These are phyloP conservation scores for Leccinum rimulosum DNA, from an alignment of 768 basidiomycete genomes.

Conservation along the genomic window DNA sequence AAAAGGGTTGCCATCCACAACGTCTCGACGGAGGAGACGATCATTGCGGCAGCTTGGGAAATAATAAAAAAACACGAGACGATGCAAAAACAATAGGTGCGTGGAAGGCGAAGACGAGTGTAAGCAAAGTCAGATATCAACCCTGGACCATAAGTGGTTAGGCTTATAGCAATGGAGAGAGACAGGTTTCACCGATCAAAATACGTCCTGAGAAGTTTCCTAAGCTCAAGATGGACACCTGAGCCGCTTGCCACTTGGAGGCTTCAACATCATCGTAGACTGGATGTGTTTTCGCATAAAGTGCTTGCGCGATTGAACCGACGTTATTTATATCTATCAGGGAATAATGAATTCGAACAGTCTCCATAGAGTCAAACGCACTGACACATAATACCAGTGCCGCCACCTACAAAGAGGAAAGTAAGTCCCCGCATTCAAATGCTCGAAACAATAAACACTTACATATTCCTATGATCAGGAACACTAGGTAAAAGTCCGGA, in stretches of 20 bases:
- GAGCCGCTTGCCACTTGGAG: constrained; percentile 73
- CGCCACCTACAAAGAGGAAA: constrained; percentile 47
- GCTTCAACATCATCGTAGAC: constrained; percentile 65
- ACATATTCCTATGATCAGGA: constrained; percentile 55
- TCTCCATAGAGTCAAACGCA: not conserved
- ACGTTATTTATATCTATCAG: constrained; percentile 78
- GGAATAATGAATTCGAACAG: not conserved
- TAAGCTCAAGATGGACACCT: constrained; percentile 80
- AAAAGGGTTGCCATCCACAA: constrained; percentile 54
- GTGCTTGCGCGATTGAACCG: constrained; percentile 70
- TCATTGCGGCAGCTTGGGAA: constrained; percentile 63
- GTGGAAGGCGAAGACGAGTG: constrained; percentile 53
- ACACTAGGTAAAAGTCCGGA: constrained; percentile 67
- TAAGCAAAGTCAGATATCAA: constrained; percentile 64
- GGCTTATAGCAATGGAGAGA: not conserved
- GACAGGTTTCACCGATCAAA: constrained; percentile 51
- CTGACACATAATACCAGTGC: constrained; percentile 76
- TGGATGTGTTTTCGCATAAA: constrained; percentile 58
- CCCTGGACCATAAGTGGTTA: constrained; percentile 39
- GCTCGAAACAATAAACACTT: constrained; percentile 24
- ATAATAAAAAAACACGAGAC: constrained; percentile 67
- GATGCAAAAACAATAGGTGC: constrained; percentile 67
- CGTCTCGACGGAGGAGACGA: constrained; percentile 53
- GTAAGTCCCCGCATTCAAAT: not conserved
- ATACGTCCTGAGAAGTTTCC: constrained; percentile 82